A percentile compares a stretch with the other conserved stretches of the same genome.
Evolutionary conservation across 2,329 filamentous ascomycete species (phyloP).

Genomic region (Niveomyces coronatus): DNA sequence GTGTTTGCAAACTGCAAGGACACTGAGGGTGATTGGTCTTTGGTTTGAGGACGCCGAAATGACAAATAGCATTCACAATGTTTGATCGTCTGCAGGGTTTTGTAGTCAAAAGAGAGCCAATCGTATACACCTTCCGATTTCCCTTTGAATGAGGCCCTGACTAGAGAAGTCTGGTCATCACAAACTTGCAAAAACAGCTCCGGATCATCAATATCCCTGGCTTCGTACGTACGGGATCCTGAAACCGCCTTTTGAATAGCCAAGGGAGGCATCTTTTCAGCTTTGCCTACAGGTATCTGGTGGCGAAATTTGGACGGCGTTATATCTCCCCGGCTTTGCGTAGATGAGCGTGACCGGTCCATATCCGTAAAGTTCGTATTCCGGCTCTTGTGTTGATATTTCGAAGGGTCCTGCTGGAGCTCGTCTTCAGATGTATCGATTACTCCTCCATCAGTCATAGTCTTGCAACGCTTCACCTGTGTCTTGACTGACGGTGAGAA

Average conservation of each 20-base stretch:
- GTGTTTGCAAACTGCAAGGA: slow-evolving; percentile 2
- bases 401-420: slow-evolving; percentile 6
- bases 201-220: not conserved
- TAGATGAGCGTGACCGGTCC: not conserved
- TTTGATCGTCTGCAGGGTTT: not conserved
- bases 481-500: not conserved
- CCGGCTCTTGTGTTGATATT: not conserved
- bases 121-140: not conserved
- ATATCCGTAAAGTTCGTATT: slow-evolving; percentile 7
- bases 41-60: slow-evolving; percentile 1
- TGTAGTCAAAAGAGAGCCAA: slow-evolving; percentile 2
- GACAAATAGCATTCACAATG: slow-evolving; percentile 1
- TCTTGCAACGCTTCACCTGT: not conserved
- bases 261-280: not conserved
- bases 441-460: not conserved
- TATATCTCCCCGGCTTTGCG: slow-evolving; percentile 7
- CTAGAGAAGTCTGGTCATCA: not conserved
- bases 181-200: not conserved
- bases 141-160: slow-evolving; percentile 1
- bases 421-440: slow-evolving; percentile 10
- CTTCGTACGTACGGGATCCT: not conserved
- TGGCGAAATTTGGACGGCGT: not conserved
- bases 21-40: not conserved
- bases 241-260: slow-evolving; percentile 5
- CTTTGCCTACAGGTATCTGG: not conserved